Evolutionary conservation across 805 yeast genomes (phyloP), one percentile per base, ranked within the genome.

Genomic region (Candida tibetensis): DNA sequence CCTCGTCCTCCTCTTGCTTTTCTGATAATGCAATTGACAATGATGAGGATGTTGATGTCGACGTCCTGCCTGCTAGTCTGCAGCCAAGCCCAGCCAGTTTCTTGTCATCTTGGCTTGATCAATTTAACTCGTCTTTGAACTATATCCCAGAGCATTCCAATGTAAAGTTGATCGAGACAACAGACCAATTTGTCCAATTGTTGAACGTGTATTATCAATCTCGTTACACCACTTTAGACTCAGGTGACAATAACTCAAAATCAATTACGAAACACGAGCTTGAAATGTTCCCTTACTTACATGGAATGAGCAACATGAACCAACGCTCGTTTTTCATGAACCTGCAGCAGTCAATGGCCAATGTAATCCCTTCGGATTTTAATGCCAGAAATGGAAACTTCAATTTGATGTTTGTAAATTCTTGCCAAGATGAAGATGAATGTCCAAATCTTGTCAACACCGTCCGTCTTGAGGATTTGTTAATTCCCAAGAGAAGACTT

Each of bases 251-350:
- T 21, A 21, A 28, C 8, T n/a, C 17, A 6, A 8, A 19, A 14
- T 5, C 25, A 10, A 10, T 7, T 21, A 7, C 25, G 10, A 21
- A 21, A 21, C 25, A 21, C 9, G 25, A 21, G 7, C 15, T 21
- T 15, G 43, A 42, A 6, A 38, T 64, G 46, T 64, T 65, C 39
- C 71, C 71, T 2, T 64, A 57, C 41, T 51, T 65, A 30, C 68
- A 64, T 45, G 69, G 68, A 1, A 45, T 63, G 25, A 48, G 47
- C 31, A 51, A 48, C 30, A 28, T 45, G 9, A 44, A 48, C 34
- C 69, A 60, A 37, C 48, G 64, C 17, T 52, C 41, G 1, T 45
- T 54, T 9, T 64, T 58, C 39, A 21, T 21, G 25, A 21, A 21
- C 25, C 25, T 21, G 25, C 25, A 21, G 10, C 25, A 7, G 25